Evolutionary conservation across 2,329 filamentous ascomycete species (phyloP), one percentile per base, ranked within the genome.

Genomic region (Monilinia laxa): DNA sequence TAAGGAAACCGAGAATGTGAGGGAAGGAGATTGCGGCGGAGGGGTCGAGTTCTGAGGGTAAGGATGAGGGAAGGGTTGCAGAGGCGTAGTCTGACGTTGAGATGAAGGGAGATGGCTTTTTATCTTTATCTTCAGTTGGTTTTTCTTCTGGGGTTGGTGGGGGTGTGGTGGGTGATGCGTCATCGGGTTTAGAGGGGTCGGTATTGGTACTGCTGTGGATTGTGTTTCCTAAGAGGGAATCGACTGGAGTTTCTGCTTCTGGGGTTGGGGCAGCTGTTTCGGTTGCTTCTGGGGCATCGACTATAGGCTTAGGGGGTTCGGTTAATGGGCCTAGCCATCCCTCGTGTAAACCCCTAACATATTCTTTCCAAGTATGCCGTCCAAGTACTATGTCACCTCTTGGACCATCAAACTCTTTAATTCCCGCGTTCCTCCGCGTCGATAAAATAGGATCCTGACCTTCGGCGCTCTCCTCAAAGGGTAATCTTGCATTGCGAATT

Each of bases 321-420:
- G 90, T 86, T 54, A 96, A 80, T 10, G 95, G 93, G 0, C 95
- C 94, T 31, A 99, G 81, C 94, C 95, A 99, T 66, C 95, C 95
- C 79, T 99, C 95, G 77, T 99, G 95, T 71, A 98, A 76, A 56
- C 95, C 95, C 67, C 93, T 85, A 31, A 98, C 82, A 77, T 98
- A 99, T 79, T 99, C 95, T 80, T 97, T 99, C 95, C 95, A 99
- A 12, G 94, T 89, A 76, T 97, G 91, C 66, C 94, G 83, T 16
- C 95, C 95, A 73, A 99, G 87, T 23, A 98, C 87, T 62, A 99
- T 83, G 76, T 98, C 94, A 55, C 95, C 95, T 70, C 85, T 85
- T 28, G 90, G 82, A 12, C 91, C 93, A 4, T 88, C 82, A 75
- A 90, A 94, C 45, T 91, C 87, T 35, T 81, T 82, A 12, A 94